Evolutionary conservation across 805 yeast species (phyloP), one percentile per base, ranked within the genome.

Genomic region (Pichia thaimueangensis): DNA sequence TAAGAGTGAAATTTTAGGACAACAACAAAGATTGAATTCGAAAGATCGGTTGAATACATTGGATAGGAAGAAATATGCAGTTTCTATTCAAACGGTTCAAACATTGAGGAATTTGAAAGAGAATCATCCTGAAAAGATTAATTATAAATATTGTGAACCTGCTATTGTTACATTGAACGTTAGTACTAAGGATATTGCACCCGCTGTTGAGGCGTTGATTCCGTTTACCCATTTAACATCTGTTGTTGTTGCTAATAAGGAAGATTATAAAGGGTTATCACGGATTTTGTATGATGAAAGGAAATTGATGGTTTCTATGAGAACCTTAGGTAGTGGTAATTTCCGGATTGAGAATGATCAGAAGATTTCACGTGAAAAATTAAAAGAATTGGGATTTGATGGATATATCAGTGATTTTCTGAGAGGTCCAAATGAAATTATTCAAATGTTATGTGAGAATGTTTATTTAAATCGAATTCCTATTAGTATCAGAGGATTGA

Each of bases 341-440:
- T 44, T 45, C 22, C 41, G 42, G 11, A 33, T 34, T 24, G 31
- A 41, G 5, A 34, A 42, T 13, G 52, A 50, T 16, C 35, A 38
- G 25, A n/a, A n/a, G n/a, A 33, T 52, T 23, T 32, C 49, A 2
- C 30, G 44, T 13, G 48, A 45, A 3, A 45, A 35, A 11, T 51
- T 87, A 2, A 53, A 48, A 23, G 28, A 43, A 0, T 59, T 67
- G 19, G 96, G 96, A 0, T 88, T 93, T 59, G 95, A 85, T 42
- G 93, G 95, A 1, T 86, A 76, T 54, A 51, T 88, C 21, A 60
- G 73, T 2, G 96, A 93, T 52, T 76, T 76, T 48, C 54, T 91
- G 3, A 60, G 63, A 3, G 97, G 96, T 1, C 95, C 96, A 1
- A 55, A 60, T 6, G 73, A 74, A 9, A 94, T 91, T 1, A 56